Evolutionary conservation across 768 basidiomycete species (phyloP).

Genomic region (Amanita pseudoporphyria): DNA sequence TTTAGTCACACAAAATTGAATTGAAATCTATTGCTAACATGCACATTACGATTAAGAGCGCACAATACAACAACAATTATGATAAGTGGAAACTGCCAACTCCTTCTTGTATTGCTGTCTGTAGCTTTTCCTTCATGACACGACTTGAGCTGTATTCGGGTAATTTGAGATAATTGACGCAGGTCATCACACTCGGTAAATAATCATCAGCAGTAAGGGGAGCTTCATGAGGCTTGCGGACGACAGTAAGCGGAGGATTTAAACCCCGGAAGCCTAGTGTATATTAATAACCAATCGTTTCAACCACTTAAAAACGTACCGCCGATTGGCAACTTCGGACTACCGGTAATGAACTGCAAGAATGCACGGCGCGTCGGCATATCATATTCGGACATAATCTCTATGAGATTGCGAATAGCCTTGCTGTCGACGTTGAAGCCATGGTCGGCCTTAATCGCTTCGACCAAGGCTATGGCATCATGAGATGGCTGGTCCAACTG

Average conservation of each 20-base stretch:
- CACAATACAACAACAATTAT: constrained; percentile 26
- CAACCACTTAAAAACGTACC: constrained; percentile 38
- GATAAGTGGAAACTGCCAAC: constrained; percentile 97
- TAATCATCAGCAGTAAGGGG: constrained; percentile 90
- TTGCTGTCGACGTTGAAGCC: constrained; percentile 95
- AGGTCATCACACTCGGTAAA: constrained; percentile 97
- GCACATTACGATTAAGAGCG: background rate
- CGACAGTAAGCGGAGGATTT: constrained; percentile 90
- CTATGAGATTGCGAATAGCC: constrained; percentile 80
- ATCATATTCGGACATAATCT: constrained; percentile 80
- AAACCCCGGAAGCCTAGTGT: constrained; percentile 83
- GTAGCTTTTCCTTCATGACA: constrained; percentile 77
- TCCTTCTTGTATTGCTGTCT: constrained; percentile 84
- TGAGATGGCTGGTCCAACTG: constrained; percentile 10
- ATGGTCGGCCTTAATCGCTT: constrained; percentile 94
- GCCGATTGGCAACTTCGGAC: constrained; percentile 92
- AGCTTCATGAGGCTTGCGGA: constrained; percentile 92
- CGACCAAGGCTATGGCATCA: constrained; percentile 56
- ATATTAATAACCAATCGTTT: background rate
- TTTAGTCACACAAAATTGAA: background rate
- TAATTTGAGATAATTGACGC: constrained; percentile 92
- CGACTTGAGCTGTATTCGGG: constrained; percentile 89
- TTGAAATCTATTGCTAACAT: background rate
- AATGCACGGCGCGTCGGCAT: constrained; percentile 68
- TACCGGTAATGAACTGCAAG: constrained; percentile 95